phyloP scores from a whole-genome alignment of 2,329 filamentous ascomycete species.

The Trichophyton simii region DNA sequence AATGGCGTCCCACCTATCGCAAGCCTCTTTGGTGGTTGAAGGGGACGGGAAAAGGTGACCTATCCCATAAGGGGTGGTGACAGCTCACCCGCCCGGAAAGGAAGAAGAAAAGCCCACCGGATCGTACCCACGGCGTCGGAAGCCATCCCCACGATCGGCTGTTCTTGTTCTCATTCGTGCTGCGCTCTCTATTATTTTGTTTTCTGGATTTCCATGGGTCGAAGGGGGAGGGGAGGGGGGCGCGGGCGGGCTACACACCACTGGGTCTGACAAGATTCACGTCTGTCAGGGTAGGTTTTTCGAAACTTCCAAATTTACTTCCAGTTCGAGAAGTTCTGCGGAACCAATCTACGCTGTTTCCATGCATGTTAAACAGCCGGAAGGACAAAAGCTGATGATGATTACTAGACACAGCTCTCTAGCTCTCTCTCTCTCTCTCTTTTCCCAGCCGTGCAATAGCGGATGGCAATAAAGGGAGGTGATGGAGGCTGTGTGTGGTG shows the following conservation, averaged over 20 bases:
- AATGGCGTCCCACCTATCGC: not conserved
- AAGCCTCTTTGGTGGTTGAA: not conserved
- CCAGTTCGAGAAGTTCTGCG: conserved; percentile 4
- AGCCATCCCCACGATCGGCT: not conserved
- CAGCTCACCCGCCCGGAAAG: not conserved
- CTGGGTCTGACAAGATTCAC: conserved; percentile 3
- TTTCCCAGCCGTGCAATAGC: not conserved
- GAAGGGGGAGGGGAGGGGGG: not conserved
- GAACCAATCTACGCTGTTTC: not conserved
- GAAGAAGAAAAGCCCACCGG: not conserved
- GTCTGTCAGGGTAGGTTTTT: conserved; percentile 1
- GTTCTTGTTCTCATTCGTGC: not conserved
- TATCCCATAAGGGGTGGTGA: conserved; percentile 1
- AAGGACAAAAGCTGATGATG: not conserved
- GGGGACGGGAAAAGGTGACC: not conserved
- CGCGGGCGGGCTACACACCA: too few species aligned
- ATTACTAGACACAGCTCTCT: not conserved
- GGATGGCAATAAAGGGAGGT: not conserved
- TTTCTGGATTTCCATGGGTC: not conserved
- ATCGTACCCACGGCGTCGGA: conserved; percentile 1
- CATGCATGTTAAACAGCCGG: not conserved
- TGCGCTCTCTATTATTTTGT: not conserved
- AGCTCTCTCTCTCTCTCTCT: not conserved
- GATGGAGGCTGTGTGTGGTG: too few species aligned
- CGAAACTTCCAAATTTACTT: conserved; percentile 4